Evolutionary conservation across 441 rosid genomes (phyloP).

Genomic region (Pelargonium myrrhifolium): DNA sequence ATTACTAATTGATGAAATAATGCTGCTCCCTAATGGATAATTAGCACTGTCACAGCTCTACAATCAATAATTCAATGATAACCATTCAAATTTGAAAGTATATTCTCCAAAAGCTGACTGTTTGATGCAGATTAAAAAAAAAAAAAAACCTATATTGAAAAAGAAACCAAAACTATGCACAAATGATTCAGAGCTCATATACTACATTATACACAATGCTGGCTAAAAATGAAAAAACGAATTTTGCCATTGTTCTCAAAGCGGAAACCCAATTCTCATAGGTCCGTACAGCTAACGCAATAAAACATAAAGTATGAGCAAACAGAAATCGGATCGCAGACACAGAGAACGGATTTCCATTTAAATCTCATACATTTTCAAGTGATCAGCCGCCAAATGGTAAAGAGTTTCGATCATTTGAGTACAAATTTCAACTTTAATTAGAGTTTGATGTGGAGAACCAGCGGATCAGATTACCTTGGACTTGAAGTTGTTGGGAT

Average conservation of each 20-base stretch:
- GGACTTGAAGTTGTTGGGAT: constrained; percentile 91
- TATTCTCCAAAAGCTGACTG: not conserved
- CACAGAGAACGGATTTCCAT: not conserved
- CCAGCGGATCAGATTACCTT: constrained; percentile 40
- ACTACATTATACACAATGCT: not conserved
- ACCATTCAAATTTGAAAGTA: not conserved
- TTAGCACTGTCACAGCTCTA: not conserved
- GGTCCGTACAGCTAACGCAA: too few relatives aligned
- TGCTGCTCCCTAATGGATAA: not conserved
- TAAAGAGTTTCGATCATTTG: not conserved
- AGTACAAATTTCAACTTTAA: not conserved
- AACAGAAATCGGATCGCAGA: not conserved
- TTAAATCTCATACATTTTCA: not conserved
- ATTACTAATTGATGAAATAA: not conserved
- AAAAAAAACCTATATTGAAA: not conserved
- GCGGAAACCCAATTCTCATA: not conserved
- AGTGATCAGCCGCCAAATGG: not conserved
- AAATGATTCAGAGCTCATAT: not conserved
- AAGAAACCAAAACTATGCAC: not conserved
- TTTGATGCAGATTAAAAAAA: not conserved
- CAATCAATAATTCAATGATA: not conserved
- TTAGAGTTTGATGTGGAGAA: not conserved
- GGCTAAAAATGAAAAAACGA: not conserved
- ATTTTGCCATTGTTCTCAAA: not conserved
- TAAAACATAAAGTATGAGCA: not conserved